Base-by-base conservation (phyloP, 768 basidiomycete genomes). In the Phallus indusiatus region DNA sequence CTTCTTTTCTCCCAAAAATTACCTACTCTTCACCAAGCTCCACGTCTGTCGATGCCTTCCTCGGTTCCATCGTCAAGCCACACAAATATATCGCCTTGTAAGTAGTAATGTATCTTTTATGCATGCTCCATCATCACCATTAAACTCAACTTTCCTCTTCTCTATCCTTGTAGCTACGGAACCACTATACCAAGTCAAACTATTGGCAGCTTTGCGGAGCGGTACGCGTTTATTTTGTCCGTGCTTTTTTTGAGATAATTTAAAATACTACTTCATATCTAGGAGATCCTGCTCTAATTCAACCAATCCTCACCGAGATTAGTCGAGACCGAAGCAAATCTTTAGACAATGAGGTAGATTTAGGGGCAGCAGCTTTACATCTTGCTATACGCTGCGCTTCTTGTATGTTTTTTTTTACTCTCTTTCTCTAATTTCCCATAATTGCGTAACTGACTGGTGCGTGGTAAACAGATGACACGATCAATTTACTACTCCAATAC, bases 371-470 rank as follows among this genome's bases (percentile, higher is more conserved):
- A 2, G 86, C 87, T 0, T 72, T 92, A 7, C 89, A 92, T 69
- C 80, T 92, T 1, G 89, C 88, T 11, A 82, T 92, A n/a, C 80
- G 87, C 47, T 91, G 90, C 68, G 88, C 81, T 60, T 84, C 84
- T 10, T 78, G 87, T 88, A 64, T 21, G 82, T 73, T n/a, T 7
- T 50, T 47, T 4, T 35, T 9, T 88, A 64, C 20, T 82, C 72
- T n/a, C 5, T 50, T 47, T 4, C 22, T 9, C 24, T 16, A 21
- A 14, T 34, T 14, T n/a, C 35, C 16, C n/a, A 35, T 36, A 33
- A 16, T 17, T 51, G 59, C 47, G 28, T 42, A 55, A 50, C 52
- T 53, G 62, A 47, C 20, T 63, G 20, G 3, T 61, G n/a, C 8
- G 1, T 46, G 22, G 2, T 34, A 18, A 16, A 12, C 60, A 88